Base-by-base conservation (phyloP, 2,329 filamentous ascomycete species). In the Aspergillus neotritici region DNA sequence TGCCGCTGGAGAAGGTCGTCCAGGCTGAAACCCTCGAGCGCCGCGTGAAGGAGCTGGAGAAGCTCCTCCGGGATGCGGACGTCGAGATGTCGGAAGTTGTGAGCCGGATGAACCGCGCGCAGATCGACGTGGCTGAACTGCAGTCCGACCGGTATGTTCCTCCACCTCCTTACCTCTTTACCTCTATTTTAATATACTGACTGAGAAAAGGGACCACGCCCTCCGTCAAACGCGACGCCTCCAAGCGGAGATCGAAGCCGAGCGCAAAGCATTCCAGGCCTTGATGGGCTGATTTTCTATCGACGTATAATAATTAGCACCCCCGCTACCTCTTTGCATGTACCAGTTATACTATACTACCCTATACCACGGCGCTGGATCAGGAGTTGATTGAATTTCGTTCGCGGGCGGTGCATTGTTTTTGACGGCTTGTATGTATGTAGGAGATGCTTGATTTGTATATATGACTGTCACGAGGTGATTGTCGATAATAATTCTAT, bases 21-120 rank as follows among this genome's bases (percentile, higher is more conserved):
- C 81, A 87, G 69, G 82, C 91, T 40, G 79, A 86, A 48, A 74
- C 79, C 46, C 79, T 98, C 29, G 86, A 89, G 62, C 79, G 80
- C 47, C 82, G 85, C 48, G 87, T 97, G 6, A 73, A 80, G 44
- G 88, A 95, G 67, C 79, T 98, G 3, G 93, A 98, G 71, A 83
- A 80, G 56, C 84, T 90, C 12, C 74, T 94, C 10, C 69, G 77
- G 4, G 79, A 87, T 51, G 85, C 87, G 12, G 87, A 93, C 57
- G 71, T 72, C 38, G 86, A 91, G 68, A 91, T 93, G 85, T 81
- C 87, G 60, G 82, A 87, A 64, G 87, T 93, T 6, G 85, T 94
- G 6, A 75, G 82, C 47, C 77, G 84, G 50, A 91, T 94, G 83
- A 91, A 87, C 67, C 74, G 75, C 54, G 86, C 86, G 8, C 87